A percentile compares a stretch with the other conserved stretches of the same genome.
Conservation (phyloP, 768 basidiomycete species). For the Rhodotorula sphaerocarpa region DNA sequence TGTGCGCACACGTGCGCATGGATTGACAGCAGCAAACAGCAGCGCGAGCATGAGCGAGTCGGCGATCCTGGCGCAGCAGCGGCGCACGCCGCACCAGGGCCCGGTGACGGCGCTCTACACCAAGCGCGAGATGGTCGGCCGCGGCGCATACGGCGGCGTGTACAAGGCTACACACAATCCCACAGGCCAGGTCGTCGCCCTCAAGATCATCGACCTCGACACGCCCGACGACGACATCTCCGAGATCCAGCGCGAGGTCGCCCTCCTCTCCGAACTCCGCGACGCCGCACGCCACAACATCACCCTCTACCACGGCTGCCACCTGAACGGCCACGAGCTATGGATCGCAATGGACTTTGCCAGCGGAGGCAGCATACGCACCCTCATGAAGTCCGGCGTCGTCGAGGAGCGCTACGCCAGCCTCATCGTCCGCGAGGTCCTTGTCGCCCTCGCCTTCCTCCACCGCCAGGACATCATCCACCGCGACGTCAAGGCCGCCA, state of each 20-base stretch:
- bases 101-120: slow-evolving; percentile 18
- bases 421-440: slow-evolving; percentile 79
- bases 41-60: neutral
- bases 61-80: slow-evolving; percentile 12
- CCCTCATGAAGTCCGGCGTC: slow-evolving; percentile 78
- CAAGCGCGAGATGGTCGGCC: slow-evolving; percentile 46
- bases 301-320: slow-evolving; percentile 93
- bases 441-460: slow-evolving; percentile 76
- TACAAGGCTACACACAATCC: slow-evolving; percentile 75
- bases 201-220: slow-evolving; percentile 98
- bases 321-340: slow-evolving; percentile 85
- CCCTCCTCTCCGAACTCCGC: slow-evolving; percentile 77
- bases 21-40: no score
- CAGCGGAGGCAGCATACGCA: slow-evolving; percentile 84
- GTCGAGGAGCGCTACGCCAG: slow-evolving; percentile 85
- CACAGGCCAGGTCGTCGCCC: slow-evolving; percentile 79
- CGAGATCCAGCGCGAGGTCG: slow-evolving; percentile 93
- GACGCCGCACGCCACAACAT: slow-evolving; percentile 73
- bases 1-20: no score
- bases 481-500: slow-evolving; percentile 94
- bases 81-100: neutral
- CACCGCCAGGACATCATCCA: slow-evolving; percentile 93
- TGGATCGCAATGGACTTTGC: slow-evolving; percentile 99
- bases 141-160: slow-evolving; percentile 92
- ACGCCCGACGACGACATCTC: slow-evolving; percentile 91